Conservation (phyloP, 2,329 filamentous ascomycete species). For the Sporothrix brasiliensis region DNA sequence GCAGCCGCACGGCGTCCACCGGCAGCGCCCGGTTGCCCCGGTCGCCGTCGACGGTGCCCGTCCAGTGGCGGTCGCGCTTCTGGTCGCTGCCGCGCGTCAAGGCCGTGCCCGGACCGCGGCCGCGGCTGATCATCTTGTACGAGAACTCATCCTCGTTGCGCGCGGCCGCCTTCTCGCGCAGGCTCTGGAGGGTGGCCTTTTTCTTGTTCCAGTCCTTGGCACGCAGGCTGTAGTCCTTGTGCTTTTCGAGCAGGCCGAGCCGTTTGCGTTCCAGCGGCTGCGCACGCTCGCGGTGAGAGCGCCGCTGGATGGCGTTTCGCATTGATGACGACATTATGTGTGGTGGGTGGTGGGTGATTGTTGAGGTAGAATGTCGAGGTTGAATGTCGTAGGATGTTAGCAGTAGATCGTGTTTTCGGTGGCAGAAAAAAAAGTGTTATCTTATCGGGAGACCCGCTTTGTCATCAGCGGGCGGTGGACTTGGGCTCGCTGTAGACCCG, state of each 20-base stretch:
- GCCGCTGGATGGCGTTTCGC: conserved; percentile 41
- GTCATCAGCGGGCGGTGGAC: neutral
- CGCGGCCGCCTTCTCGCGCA: conserved; percentile 64
- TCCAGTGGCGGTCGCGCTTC: conserved; percentile 53
- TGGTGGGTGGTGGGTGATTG: neutral
- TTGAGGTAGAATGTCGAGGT: too few relatives aligned
- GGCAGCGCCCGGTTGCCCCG: conserved; percentile 60
- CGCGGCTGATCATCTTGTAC: conserved; percentile 68
- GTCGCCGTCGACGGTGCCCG: conserved; percentile 60
- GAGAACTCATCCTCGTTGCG: conserved; percentile 75
- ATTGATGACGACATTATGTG: conserved; percentile 38
- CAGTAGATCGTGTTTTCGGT: neutral
- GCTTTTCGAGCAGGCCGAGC: conserved; percentile 92
- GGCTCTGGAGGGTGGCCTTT: conserved; percentile 60
- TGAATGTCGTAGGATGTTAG: too few relatives aligned
- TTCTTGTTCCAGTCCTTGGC: conserved; percentile 69
- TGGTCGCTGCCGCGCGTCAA: conserved; percentile 44
- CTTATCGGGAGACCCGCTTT: conserved; percentile 24
- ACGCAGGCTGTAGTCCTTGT: conserved; percentile 64
- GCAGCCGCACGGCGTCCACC: conserved; percentile 60
- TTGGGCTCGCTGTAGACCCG: neutral
- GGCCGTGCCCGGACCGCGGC: conserved; percentile 54
- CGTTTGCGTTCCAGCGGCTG: conserved; percentile 81
- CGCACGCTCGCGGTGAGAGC: conserved; percentile 82
- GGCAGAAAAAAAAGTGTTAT: conserved; percentile 27